Evolutionary conservation across 768 basidiomycete species (phyloP).

Genomic region (Lactarius deliciosus): DNA sequence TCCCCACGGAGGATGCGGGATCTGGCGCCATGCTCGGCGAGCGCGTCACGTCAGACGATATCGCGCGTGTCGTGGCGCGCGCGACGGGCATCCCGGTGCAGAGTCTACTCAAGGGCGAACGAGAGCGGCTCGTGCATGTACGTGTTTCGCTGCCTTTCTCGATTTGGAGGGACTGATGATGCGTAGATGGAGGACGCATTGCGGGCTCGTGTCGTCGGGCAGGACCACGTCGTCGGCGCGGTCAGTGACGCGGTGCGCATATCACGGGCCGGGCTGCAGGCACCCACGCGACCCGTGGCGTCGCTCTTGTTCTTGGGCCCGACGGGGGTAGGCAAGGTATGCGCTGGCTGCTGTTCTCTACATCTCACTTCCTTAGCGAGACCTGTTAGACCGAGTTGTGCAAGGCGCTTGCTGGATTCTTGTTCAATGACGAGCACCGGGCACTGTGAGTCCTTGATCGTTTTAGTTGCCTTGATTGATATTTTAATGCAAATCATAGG

Average conservation of each 20-base stretch:
- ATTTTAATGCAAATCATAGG: conserved; percentile 39
- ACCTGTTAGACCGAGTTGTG: conserved; percentile 73
- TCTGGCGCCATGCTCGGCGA: conserved; percentile 78
- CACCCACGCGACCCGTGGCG: conserved; percentile 85
- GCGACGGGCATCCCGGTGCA: conserved; percentile 90
- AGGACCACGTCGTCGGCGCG: conserved; percentile 82
- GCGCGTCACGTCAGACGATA: conserved; percentile 85
- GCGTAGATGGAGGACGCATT: conserved; percentile 84
- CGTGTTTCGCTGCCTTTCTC: conserved; percentile 31
- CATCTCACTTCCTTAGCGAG: not conserved
- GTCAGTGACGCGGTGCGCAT: conserved; percentile 91
- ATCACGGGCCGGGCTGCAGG: conserved; percentile 87
- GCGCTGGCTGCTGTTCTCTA: conserved; percentile 13
- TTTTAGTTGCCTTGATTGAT: not conserved
- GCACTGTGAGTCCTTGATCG: conserved; percentile 60
- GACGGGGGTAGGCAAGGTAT: conserved; percentile 81
- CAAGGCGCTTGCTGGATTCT: conserved; percentile 83
- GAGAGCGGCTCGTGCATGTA: conserved; percentile 86
- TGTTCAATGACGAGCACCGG: conserved; percentile 86
- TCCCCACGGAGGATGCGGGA: conserved; percentile 53
- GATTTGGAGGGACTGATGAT: conserved; percentile 8
- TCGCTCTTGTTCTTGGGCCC: conserved; percentile 91
- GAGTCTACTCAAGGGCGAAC: conserved; percentile 84
- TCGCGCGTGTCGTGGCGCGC: conserved; percentile 83
- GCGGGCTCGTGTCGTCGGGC: conserved; percentile 76